Percentiles rank a stretch among this genome's conserved stretches.
Evolutionary conservation across 345 rosid species (phyloP).

Genomic region (Lepidium sativum): DNA sequence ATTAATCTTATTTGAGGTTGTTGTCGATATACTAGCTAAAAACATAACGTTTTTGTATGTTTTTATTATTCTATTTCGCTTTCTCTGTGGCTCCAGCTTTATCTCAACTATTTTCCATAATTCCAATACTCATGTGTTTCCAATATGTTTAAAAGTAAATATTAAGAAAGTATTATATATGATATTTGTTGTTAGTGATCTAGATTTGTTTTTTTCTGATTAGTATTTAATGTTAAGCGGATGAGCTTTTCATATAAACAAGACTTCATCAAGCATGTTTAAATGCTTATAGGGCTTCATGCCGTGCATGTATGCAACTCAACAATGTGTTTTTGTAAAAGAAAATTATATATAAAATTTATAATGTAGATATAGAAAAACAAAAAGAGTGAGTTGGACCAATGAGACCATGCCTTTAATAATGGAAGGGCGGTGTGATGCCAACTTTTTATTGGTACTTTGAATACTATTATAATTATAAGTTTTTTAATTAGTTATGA

Average conservation of each 20-base stretch:
- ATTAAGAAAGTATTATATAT: not conserved
- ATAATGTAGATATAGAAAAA: too few relatives aligned
- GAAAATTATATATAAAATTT: too few relatives aligned
- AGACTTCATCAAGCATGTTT: not conserved
- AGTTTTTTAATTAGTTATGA: too few relatives aligned
- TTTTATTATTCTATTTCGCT: not conserved
- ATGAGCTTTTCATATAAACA: not conserved
- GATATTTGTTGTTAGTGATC: not conserved
- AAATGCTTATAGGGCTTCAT: not conserved
- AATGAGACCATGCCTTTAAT: conserved; percentile 15
- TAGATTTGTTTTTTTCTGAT: not conserved
- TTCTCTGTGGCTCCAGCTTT: not conserved
- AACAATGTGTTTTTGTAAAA: not conserved
- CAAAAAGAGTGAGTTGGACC: not conserved
- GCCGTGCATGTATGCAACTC: not conserved
- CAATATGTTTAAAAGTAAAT: not conserved
- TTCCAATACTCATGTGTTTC: not conserved
- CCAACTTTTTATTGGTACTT: not conserved
- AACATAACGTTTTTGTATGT: not conserved
- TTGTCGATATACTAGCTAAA: not conserved
- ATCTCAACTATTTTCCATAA: not conserved
- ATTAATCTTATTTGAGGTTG: too few relatives aligned
- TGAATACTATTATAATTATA: not conserved
- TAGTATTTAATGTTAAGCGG: not conserved
- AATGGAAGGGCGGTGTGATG: conserved; percentile 15